Evolutionary conservation across 176 grass and related monocot species (phyloP).

Genomic region (Cenchrus purpureus): DNA sequence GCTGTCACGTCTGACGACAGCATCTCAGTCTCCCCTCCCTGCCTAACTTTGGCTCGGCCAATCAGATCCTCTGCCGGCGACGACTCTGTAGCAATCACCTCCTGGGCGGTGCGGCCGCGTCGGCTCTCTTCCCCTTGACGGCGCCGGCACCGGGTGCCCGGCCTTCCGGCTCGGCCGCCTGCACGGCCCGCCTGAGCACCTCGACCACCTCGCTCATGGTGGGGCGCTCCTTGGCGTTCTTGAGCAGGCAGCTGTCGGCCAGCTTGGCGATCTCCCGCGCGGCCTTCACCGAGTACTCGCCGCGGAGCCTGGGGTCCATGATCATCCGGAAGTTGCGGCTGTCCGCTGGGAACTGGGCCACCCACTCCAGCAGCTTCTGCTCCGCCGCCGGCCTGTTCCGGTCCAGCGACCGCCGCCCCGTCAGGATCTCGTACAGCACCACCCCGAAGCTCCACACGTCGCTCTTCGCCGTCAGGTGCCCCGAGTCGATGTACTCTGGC

Average conservation of each 20-base stretch:
- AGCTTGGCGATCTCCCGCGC: conserved; percentile 85
- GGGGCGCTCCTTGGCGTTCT: conserved; percentile 79
- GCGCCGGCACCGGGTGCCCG: not conserved
- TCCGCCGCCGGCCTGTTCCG: conserved; percentile 63
- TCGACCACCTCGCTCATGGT: conserved; percentile 79
- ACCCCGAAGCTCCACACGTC: conserved; percentile 97
- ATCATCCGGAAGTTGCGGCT: conserved; percentile 88
- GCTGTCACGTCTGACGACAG: not conserved
- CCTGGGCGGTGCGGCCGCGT: conserved; percentile 22
- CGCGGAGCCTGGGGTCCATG: conserved; percentile 78
- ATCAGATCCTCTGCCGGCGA: not conserved
- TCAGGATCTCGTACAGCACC: conserved; percentile 91
- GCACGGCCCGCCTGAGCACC: conserved; percentile 49
- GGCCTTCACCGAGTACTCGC: conserved; percentile 67
- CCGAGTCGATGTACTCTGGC: conserved; percentile 87
- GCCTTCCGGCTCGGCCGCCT: conserved; percentile 44
- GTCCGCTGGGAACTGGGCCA: conserved; percentile 68
- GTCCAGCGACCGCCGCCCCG: conserved; percentile 77
- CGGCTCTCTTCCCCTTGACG: conserved; percentile 21
- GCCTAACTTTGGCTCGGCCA: not conserved
- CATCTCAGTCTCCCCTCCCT: not conserved
- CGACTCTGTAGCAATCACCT: not conserved
- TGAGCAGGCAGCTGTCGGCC: conserved; percentile 72
- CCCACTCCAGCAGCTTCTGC: conserved; percentile 93
- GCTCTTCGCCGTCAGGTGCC: conserved; percentile 82